These are phyloP conservation scores for Cryphonectria nitschkei DNA, from an alignment of 2,329 filamentous ascomycete genomes.

Conservation along the genomic window DNA sequence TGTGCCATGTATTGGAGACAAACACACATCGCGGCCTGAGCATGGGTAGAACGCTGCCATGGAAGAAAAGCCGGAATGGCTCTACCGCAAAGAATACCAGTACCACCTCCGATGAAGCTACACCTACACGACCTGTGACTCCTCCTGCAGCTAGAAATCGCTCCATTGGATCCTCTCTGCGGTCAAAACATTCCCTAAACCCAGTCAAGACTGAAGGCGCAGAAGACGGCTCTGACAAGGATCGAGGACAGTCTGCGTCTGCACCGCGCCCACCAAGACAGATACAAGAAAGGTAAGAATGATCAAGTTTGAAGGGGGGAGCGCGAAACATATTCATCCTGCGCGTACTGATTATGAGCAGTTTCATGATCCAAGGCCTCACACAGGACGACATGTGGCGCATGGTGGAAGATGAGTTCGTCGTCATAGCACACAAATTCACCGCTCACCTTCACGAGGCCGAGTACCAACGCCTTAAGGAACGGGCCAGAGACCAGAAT, in stretches of 20 bases:
- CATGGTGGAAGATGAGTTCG: constrained; percentile 84
- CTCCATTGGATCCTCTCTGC: too few species aligned
- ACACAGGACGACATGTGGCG: constrained; percentile 73
- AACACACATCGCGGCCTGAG: not conserved
- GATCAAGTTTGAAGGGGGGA: not conserved
- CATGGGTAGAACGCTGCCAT: constrained; percentile 27
- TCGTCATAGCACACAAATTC: constrained; percentile 68
- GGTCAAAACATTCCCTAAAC: not conserved
- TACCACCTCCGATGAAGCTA: not conserved
- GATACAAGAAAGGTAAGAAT: not conserved
- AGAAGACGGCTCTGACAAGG: not conserved
- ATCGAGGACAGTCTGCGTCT: not conserved
- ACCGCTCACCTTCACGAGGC: constrained; percentile 77
- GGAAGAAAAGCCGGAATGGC: constrained; percentile 16
- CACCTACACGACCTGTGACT: not conserved
- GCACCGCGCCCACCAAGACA: not conserved
- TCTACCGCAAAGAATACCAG: not conserved
- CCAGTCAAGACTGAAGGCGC: not conserved
- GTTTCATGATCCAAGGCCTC: constrained; percentile 67
- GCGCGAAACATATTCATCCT: not conserved
- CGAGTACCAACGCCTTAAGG: constrained; percentile 72
- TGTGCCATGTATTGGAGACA: not conserved
- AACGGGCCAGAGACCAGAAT: constrained; percentile 57
- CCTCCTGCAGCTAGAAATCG: not conserved
- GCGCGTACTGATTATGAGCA: constrained; percentile 34